phyloP scores from a whole-genome alignment of 1,284 basidiomycete genomes.

The Austroboletus novae-zelandiae region DNA sequence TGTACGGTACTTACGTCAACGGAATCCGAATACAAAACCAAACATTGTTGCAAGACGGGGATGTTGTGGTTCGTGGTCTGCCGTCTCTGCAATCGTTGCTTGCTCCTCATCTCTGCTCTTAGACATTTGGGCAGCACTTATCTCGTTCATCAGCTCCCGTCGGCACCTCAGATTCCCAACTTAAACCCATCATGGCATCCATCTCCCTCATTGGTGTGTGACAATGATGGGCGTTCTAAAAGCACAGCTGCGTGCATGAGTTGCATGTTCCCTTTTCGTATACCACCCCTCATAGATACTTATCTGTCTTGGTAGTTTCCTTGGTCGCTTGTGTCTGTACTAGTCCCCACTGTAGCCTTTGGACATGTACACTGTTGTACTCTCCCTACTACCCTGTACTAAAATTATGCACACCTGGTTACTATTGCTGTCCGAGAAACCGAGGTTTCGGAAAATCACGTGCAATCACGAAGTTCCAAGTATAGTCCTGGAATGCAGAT shows the following conservation, averaged over 20 bases:
- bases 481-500: background rate
- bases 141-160: constrained; percentile 37
- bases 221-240: background rate
- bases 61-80: constrained; percentile 38
- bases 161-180: constrained; percentile 38
- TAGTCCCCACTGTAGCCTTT: background rate
- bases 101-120: constrained; percentile 7
- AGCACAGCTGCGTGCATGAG: background rate
- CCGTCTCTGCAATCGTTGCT: background rate
- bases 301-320: background rate
- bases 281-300: background rate
- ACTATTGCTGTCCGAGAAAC: no score
- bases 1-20: constrained; percentile 47
- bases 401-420: background rate
- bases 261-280: background rate
- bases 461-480: background rate
- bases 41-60: constrained; percentile 38
- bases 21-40: constrained; percentile 35
- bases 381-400: background rate
- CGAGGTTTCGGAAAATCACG: background rate
- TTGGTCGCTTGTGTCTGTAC: background rate
- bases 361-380: background rate
- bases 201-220: constrained; percentile 35
- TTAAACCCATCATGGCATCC: constrained; percentile 41
- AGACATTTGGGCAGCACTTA: constrained; percentile 41